These are phyloP conservation scores for Cladosporium colombiae DNA, from an alignment of 2,329 filamentous ascomycete genomes.

Conservation along the genomic window DNA sequence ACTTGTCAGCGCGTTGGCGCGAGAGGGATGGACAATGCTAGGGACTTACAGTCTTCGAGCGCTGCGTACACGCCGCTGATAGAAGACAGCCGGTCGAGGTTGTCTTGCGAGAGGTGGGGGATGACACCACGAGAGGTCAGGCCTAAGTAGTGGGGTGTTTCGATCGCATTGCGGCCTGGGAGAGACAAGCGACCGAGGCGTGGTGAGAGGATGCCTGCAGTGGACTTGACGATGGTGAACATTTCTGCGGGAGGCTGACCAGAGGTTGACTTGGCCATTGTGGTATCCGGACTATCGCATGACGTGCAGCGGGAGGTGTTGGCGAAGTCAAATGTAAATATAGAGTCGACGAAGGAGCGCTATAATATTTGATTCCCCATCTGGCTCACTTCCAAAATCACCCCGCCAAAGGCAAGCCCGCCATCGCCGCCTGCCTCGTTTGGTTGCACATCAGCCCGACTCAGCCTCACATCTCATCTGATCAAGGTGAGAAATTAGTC, in stretches of 20 bases:
- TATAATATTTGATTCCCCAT: neutral
- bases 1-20: conserved; percentile 40
- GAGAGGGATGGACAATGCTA: conserved; percentile 14
- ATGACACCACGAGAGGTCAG: conserved; percentile 80
- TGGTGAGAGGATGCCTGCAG: conserved; percentile 48
- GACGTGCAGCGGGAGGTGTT: neutral
- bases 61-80: conserved; percentile 75
- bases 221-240: conserved; percentile 48
- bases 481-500: conserved; percentile 1
- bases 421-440: neutral
- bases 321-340: conserved; percentile 10
- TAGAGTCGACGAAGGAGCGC: neutral
- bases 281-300: conserved; percentile 5
- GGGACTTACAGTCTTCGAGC: conserved; percentile 82
- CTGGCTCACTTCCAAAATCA: neutral
- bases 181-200: conserved; percentile 69
- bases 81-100: conserved; percentile 64
- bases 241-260: conserved; percentile 38
- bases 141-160: conserved; percentile 81
- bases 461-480: conserved; percentile 9
- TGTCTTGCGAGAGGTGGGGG: conserved; percentile 88
- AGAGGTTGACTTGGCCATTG: conserved; percentile 22
- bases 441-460: neutral
- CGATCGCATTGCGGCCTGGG: conserved; percentile 63
- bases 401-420: neutral